phyloP scores from a whole-genome alignment of 2,329 filamentous ascomycete genomes.

The Macrophomina phaseolina region DNA sequence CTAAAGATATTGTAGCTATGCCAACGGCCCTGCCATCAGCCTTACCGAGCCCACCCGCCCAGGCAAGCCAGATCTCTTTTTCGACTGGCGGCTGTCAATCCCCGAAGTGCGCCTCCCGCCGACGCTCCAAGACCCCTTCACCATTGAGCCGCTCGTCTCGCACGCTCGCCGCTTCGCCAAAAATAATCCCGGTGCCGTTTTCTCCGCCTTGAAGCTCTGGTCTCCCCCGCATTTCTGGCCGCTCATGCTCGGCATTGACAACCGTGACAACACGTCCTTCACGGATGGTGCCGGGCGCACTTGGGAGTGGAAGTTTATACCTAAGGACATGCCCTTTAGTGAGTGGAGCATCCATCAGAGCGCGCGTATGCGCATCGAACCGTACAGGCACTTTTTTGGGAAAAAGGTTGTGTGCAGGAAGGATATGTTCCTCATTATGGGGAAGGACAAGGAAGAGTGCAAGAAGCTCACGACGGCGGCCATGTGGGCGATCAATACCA shows the following conservation, averaged over 20 bases:
- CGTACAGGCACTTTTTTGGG: conserved; percentile 37
- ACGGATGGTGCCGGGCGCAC: conserved; percentile 49
- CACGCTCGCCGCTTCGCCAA: conserved; percentile 40
- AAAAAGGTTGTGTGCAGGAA: conserved; percentile 44
- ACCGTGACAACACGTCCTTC: conserved; percentile 46
- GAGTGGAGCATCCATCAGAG: conserved; percentile 54
- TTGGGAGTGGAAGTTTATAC: conserved; percentile 57
- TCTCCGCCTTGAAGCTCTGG: conserved; percentile 55
- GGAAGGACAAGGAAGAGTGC: conserved; percentile 48
- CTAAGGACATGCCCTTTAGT: conserved; percentile 53
- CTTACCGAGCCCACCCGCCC: conserved; percentile 44
- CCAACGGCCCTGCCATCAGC: conserved; percentile 47
- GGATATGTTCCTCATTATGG: conserved; percentile 57
- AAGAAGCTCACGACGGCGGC: conserved; percentile 47
- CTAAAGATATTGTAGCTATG: conserved; percentile 25
- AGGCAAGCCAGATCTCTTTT: conserved; percentile 49
- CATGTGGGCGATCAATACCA: conserved; percentile 55
- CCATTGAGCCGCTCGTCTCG: conserved; percentile 42
- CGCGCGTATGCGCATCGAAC: conserved; percentile 40
- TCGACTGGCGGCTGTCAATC: conserved; percentile 46
- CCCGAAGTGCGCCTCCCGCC: conserved; percentile 34
- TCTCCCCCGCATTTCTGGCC: conserved; percentile 58
- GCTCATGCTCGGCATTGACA: conserved; percentile 50
- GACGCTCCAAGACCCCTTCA: conserved; percentile 41
- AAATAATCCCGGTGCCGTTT: conserved; percentile 40